Evolutionary conservation across 2,329 filamentous ascomycete genomes (phyloP), one percentile per base, ranked within the genome.

Genomic region (Penicillium sp.): DNA sequence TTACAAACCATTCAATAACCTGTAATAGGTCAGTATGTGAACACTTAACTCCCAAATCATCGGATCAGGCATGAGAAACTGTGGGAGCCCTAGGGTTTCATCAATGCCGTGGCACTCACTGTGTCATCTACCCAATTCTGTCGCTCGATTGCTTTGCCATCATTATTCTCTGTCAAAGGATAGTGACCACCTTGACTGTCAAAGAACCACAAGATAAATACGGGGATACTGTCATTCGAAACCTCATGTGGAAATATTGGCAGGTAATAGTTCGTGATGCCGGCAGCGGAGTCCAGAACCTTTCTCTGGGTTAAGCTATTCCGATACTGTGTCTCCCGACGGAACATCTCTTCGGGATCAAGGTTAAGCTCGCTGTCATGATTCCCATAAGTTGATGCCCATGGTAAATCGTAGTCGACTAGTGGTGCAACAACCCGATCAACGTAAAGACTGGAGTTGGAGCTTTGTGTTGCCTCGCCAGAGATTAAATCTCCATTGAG

Each of bases 401-500:
- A 90, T 0, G 78, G 77, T 0, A 88, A 66, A 8, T 76, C 75
- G 16, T 81, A 79, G 4, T 80, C 61, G 0, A 87, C 74, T 0
- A 90, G 72, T 0, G 85, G 86, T 2, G 65, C 72, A 1, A 88
- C 82, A 10, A 88, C 79, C 61, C 80, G 71, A 61, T 89, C 83
- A 3, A 89, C 55, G 52, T 87, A 86, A 7, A 72, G 63, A 0
- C 82, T 85, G 24, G 78, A 76, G 63, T 88, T 88, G 4, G 4
- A 77, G 55, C 57, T 76, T 82, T 0, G 39, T 1, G 80, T 81
- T 55, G 85, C 84, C 56, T 90, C 87, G 38, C 88, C 87, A 0
- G 87, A 88, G 53, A 89, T 85, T 4, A 90, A 76, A 63, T 90
- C 88, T 14, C 88, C 88, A 53, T 89, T 90, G 29, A 90, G 71